phyloP scores from a whole-genome alignment of 768 basidiomycete genomes.

The Sutorius australiensis region DNA sequence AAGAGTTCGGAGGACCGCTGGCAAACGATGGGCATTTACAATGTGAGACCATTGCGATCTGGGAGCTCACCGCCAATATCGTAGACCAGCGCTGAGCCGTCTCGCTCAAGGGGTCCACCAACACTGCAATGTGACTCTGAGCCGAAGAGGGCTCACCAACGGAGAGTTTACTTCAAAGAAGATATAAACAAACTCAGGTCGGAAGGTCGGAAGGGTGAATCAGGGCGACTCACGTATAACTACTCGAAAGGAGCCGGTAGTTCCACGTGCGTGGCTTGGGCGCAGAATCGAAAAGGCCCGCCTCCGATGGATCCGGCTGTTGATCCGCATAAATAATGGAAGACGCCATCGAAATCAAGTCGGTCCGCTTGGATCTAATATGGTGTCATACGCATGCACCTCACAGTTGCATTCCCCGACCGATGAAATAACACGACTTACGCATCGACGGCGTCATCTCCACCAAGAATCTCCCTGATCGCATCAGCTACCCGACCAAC shows the following conservation, averaged over 20 bases:
- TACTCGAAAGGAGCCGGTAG: conserved; percentile 56
- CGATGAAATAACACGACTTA: conserved; percentile 26
- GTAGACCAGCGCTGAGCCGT: conserved; percentile 83
- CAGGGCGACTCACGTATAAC: conserved; percentile 57
- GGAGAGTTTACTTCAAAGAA: conserved; percentile 52
- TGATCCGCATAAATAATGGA: conserved; percentile 72
- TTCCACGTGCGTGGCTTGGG: conserved; percentile 54
- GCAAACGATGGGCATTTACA: not conserved
- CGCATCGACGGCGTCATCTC: conserved; percentile 38
- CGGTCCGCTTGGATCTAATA: conserved; percentile 49
- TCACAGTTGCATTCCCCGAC: not conserved
- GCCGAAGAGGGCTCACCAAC: conserved; percentile 68
- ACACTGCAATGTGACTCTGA: conserved; percentile 61
- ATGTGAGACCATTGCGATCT: not conserved
- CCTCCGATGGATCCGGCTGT: conserved; percentile 68
- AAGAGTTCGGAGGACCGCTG: conserved; percentile 38
- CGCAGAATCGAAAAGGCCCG: conserved; percentile 66
- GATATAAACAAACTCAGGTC: conserved; percentile 1
- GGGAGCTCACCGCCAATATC: conserved; percentile 57
- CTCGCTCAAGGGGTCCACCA: conserved; percentile 85
- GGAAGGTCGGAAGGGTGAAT: not conserved
- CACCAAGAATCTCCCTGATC: conserved; percentile 49
- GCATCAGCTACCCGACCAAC: conserved; percentile 66
- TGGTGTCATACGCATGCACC: not conserved
- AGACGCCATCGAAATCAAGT: conserved; percentile 60